Percentiles rank a stretch among this genome's conserved stretches.
Evolutionary conservation across 192 early-diverging fungal species (phyloP).

Genomic region (Cetraspora pellucida): DNA sequence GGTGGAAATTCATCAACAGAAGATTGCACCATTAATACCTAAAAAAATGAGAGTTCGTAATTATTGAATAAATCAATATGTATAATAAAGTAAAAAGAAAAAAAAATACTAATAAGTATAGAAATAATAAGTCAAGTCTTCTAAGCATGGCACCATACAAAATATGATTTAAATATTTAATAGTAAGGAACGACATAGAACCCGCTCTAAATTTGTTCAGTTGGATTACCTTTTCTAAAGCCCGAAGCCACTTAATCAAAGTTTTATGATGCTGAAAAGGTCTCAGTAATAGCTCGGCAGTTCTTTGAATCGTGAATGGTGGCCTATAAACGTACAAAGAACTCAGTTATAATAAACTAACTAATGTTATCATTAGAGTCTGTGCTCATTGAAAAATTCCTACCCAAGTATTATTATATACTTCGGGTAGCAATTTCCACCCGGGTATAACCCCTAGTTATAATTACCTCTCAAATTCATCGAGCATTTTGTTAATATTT

Average conservation of each 20-base stretch:
- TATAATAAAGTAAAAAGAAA: neutral
- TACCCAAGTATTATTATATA: too few species aligned
- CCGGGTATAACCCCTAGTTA: too few species aligned
- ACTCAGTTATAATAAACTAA: neutral
- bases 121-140: too few species aligned
- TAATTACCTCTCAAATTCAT: neutral
- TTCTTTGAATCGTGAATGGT: conserved; percentile 15
- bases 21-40: conserved; percentile 17
- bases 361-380: neutral
- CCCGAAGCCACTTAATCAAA: conserved; percentile 6
- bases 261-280: conserved; percentile 20
- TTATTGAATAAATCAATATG: neutral
- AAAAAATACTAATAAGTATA: too few species aligned
- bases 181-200: neutral
- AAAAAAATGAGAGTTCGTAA: neutral
- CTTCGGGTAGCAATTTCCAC: too few species aligned
- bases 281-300: neutral
- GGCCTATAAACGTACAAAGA: neutral
- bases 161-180: too few species aligned
- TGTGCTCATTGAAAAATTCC: too few species aligned
- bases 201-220: neutral
- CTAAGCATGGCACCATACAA: too few species aligned
- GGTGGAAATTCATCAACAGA: neutral
- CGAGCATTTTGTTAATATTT: neutral
- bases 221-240: conserved; percentile 13